These are phyloP conservation scores for Camellia japonica DNA, from an alignment of 148 eudicot genomes.

Conservation along the genomic window DNA sequence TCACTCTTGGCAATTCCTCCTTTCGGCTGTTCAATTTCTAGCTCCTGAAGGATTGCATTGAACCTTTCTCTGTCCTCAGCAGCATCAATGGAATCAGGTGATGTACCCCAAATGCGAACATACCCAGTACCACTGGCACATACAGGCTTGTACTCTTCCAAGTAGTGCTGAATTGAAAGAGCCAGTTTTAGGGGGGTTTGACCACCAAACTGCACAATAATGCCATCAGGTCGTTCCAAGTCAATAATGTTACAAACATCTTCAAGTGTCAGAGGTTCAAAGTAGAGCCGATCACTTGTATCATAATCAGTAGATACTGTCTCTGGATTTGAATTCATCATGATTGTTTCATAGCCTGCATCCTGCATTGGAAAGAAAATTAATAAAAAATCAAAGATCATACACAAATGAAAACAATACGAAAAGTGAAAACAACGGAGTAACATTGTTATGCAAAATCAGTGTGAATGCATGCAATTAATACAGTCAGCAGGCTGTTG, in stretches of 20 bases:
- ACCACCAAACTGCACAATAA: conserved; percentile 98
- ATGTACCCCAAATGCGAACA: conserved; percentile 96
- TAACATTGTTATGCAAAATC: neutral
- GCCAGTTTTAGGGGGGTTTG: conserved; percentile 93
- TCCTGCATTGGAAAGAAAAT: conserved; percentile 37
- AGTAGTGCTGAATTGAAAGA: conserved; percentile 76
- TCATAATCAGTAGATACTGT: conserved; percentile 98
- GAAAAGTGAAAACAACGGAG: neutral
- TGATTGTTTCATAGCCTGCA: conserved; percentile 96
- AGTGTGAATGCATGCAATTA: neutral
- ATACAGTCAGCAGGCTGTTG: neutral
- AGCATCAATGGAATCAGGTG: conserved; percentile 96
- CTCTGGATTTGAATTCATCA: conserved; percentile 99
- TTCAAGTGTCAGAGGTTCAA: conserved; percentile 92
- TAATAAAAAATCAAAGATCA: neutral
- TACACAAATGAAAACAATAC: neutral
- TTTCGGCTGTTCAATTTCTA: conserved; percentile 80
- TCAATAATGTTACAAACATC: conserved; percentile 94
- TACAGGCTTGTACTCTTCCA: conserved; percentile 67
- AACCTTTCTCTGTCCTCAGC: conserved; percentile 97
- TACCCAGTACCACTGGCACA: conserved; percentile 73
- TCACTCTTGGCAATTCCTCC: conserved; percentile 97
- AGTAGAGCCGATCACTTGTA: conserved; percentile 95
- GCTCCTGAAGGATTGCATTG: conserved; percentile 77
- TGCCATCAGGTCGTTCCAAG: conserved; percentile 95